Conservation (phyloP, 2,329 filamentous ascomycete species). For the Boeremia exigua region DNA sequence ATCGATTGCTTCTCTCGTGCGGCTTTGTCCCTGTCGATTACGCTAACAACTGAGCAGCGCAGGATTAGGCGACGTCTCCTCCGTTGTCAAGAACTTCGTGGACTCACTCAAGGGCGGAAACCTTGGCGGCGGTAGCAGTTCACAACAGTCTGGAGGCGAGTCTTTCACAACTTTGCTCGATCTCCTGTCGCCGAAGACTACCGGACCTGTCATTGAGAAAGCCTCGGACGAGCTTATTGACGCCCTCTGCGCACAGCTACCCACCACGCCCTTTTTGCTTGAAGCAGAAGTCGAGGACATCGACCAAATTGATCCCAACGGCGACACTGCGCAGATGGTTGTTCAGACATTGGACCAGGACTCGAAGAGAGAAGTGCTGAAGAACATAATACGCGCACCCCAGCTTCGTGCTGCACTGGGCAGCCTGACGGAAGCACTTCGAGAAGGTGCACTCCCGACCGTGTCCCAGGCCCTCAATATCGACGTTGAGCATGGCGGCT, state of each 20-base stretch:
- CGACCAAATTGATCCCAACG: conserved; percentile 69
- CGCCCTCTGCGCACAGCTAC: conserved; percentile 77
- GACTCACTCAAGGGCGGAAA: conserved; percentile 72
- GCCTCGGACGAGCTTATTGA: conserved; percentile 71
- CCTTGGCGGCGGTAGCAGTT: conserved; percentile 48
- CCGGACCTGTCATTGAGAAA: conserved; percentile 76
- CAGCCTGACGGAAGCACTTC: conserved; percentile 83
- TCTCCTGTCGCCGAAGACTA: conserved; percentile 78
- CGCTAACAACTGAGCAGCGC: conserved; percentile 44
- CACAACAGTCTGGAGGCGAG: conserved; percentile 55
- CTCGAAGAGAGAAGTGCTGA: conserved; percentile 82
- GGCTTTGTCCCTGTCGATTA: conserved; percentile 7
- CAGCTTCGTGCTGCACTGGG: conserved; percentile 88
- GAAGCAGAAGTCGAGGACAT: conserved; percentile 70
- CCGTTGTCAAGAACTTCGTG: conserved; percentile 86
- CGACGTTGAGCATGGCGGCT: conserved; percentile 82
- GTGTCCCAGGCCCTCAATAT: conserved; percentile 86
- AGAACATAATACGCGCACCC: conserved; percentile 83
- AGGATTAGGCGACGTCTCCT: conserved; percentile 71
- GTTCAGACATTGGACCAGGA: conserved; percentile 73
- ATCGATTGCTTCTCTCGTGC: conserved; percentile 21
- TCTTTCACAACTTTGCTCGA: conserved; percentile 85
- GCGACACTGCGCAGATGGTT: conserved; percentile 73
- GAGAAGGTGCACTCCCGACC: conserved; percentile 88
- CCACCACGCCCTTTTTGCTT: conserved; percentile 77